These are phyloP conservation scores for Salvia hispanica DNA, from an alignment of 257 asterid species.

Conservation along the genomic window DNA sequence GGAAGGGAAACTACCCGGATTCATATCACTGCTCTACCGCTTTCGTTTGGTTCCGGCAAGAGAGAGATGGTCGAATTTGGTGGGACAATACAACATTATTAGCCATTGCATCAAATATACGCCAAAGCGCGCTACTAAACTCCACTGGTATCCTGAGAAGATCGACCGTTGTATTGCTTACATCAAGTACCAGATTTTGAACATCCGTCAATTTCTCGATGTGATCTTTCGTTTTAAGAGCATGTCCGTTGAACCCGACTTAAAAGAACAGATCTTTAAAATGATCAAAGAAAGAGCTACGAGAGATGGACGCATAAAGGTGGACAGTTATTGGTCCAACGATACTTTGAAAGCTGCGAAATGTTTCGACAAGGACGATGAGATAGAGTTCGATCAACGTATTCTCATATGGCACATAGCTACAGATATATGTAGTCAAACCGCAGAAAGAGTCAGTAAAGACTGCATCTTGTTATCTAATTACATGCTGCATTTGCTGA, in stretches of 20 bases:
- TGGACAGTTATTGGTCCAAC: conserved; percentile 20
- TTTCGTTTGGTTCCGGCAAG: conserved; percentile 15
- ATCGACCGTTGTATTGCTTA: conserved; percentile 5
- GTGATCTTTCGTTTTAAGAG: conserved; percentile 10
- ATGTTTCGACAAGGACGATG: neutral
- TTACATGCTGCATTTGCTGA: conserved; percentile 38
- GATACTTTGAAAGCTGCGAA: neutral
- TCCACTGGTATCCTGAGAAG: neutral
- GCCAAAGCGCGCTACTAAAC: conserved; percentile 15
- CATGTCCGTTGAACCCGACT: neutral
- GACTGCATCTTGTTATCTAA: conserved; percentile 31
- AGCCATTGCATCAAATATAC: conserved; percentile 15
- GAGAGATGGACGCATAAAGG: neutral
- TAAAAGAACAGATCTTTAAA: conserved; percentile 28
- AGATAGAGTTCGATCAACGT: conserved; percentile 38
- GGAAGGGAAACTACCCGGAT: neutral
- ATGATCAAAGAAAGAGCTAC: neutral
- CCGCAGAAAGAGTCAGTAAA: conserved; percentile 1
- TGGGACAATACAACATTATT: conserved; percentile 40
- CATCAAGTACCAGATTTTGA: too few relatives aligned
- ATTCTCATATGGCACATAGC: conserved; percentile 41
- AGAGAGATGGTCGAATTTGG: conserved; percentile 39
- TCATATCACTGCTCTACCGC: neutral
- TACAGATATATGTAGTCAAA: conserved; percentile 35
- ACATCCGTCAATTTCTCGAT: too few relatives aligned